Base-by-base conservation (phyloP, 2,329 filamentous ascomycete species). In the Penicillium sumatraense region DNA sequence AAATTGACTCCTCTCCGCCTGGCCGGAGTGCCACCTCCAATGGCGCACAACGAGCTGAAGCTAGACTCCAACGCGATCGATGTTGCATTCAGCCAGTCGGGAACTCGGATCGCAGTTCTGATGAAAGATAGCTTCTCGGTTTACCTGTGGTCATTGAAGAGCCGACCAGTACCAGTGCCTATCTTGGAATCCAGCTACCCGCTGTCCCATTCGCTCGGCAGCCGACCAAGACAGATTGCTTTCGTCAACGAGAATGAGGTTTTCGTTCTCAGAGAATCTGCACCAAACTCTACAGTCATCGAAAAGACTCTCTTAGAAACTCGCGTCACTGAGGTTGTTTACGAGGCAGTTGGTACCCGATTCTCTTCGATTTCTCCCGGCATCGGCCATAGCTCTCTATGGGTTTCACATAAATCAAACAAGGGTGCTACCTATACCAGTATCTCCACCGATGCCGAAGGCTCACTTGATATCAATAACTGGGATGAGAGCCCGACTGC, bases 1-100 rank as follows among this genome's bases (percentile, higher is more conserved):
- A 96, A 96, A 70, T 74, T 98, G 42, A 98, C 95, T 0, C 91
- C 95, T 0, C 83, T 99, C 61, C 83, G 90, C 59, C 83, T 88
- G 47, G 89, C 91, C 11, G 96, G 95, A 66, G 82, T 97, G 3
- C 95, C 95, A 21, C 95, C 95, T 24, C 95, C 95, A 1, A 97
- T 98, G 92, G 86, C 91, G 14, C 81, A 93, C 59, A 89, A 89
- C 62, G 90, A 96, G 54, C 66, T 97, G 16, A 66, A 78, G 11
- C 74, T 89, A 24, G 78, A 83, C 13, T 81, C 81, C 0, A 86
- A 88, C 50, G 82, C 86, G 2, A 76, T 90, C 16, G 92, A 97
- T 74, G 85, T 95, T 49, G 86, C 88, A 0, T 86, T 97, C 62
- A 89, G 86, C 47, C 80, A 79, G 13, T 81, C 82, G 45, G 87